A percentile compares a stretch with the other conserved stretches of the same genome.
These are phyloP conservation scores for Phylloporus sp. DNA, from an alignment of 768 basidiomycete species.

Conservation along the genomic window DNA sequence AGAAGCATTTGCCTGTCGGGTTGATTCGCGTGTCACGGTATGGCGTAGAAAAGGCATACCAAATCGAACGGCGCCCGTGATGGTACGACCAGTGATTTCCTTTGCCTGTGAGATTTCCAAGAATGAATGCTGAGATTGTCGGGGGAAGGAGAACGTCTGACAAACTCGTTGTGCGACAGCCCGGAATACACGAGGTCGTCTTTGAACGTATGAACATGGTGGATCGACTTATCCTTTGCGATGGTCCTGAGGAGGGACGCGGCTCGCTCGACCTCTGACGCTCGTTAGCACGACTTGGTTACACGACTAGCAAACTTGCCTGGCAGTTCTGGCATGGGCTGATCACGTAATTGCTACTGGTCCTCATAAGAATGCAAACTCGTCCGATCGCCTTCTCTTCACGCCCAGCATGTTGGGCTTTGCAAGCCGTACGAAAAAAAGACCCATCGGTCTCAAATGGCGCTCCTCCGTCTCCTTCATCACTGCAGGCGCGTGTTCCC, in stretches of 20 bases:
- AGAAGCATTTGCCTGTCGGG: constrained; percentile 56
- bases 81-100: constrained; percentile 46
- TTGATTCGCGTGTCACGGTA: neutral
- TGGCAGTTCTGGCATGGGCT: constrained; percentile 43
- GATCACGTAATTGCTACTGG: constrained; percentile 4
- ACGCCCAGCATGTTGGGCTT: constrained; percentile 12
- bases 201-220: constrained; percentile 50
- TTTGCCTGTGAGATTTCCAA: constrained; percentile 37
- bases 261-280: constrained; percentile 70
- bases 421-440: too few relatives aligned
- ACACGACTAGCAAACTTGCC: too few relatives aligned
- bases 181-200: constrained; percentile 63
- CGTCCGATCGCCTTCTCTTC: neutral
- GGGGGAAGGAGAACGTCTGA: constrained; percentile 30
- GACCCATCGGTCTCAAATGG: constrained; percentile 50
- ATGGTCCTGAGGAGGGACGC: constrained; percentile 48
- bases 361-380: constrained; percentile 1
- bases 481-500: constrained; percentile 38
- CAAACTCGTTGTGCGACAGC: constrained; percentile 55
- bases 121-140: constrained; percentile 7
- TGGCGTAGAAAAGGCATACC: constrained; percentile 32
- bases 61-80: constrained; percentile 48
- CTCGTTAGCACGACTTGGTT: too few relatives aligned
- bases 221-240: constrained; percentile 51
- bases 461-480: constrained; percentile 54